Evolutionary conservation across 2,329 filamentous ascomycete species (phyloP), one percentile per base, ranked within the genome.

Genomic region (Calycina herbarum): DNA sequence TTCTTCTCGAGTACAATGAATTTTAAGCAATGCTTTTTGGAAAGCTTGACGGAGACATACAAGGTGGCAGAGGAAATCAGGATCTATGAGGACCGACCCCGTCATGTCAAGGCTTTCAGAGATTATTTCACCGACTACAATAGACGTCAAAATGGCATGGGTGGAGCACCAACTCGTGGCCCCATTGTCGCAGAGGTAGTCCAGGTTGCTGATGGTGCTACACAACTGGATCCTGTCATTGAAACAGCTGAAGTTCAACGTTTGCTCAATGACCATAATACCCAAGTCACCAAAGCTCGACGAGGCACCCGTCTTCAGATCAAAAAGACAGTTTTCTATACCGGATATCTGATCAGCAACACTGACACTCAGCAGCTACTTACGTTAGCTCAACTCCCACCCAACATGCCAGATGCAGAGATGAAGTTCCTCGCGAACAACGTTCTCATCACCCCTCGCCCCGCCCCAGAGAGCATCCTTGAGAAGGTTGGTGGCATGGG

Each of bases 1-100:
- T 85, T 83, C 24, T 96, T 98, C 76, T 77, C 81, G 61, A 92
- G 83, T 73, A 99, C 95, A 2, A 95, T 97, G 89, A 81, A 86
- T 31, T 99, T 97, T 83, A 99, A 99, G 81, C 91, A 97, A 76
- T 82, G 87, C 48, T 92, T 97, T 73, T 85, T 99, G 33, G 85
- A 87, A 68, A 86, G 90, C 29, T 80, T 98, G 63, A 86, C 97
- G 79, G 89, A 93, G 78, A 98, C 94, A 33, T 98, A 98, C 79
- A 86, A 83, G 68, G 78, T 87, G 54, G 93, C 94, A 3, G 85
- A 89, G n/a, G 93, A 97, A 73, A 89, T 98, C 63, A 87, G 89
- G 78, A 83, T 90, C 59, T 91, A 90, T 75, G 88, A 91, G 73
- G 88, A 91, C 72, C 81, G 88, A 3, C 79, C 82, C 2, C 85